Conservation (phyloP, 225 moss, liverwort and hornwort genomes). For the Takakia lepidozioides region DNA sequence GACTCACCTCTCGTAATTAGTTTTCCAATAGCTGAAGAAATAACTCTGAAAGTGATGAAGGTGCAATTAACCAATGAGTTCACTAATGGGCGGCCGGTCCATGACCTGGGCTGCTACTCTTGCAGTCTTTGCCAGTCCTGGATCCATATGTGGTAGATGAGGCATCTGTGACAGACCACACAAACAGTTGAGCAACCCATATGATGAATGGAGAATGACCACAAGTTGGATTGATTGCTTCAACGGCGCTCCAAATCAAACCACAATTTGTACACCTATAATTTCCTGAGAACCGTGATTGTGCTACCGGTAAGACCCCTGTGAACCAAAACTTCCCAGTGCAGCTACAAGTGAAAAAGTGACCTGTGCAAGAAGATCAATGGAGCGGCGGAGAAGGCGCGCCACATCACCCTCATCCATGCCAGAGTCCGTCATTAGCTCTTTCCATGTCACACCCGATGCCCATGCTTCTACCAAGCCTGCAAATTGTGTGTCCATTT, state of each 20-base stretch:
- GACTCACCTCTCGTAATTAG: no score
- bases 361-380: conserved; percentile 89
- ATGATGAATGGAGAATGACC: neutral
- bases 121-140: conserved; percentile 64
- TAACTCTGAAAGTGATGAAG: conserved; percentile 9
- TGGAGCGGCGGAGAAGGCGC: conserved; percentile 84
- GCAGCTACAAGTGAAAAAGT: no score
- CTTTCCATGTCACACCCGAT: conserved; percentile 94
- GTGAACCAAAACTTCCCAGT: no score
- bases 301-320: no score
- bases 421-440: conserved; percentile 80
- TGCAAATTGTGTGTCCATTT: conserved; percentile 76
- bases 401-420: conserved; percentile 98
- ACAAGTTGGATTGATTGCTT: conserved; percentile 1
- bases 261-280: neutral
- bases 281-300: conserved; percentile 1
- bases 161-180: conserved; percentile 50
- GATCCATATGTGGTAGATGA: conserved; percentile 72
- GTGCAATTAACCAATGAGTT: conserved; percentile 58
- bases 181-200: conserved; percentile 4
- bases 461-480: conserved; percentile 98
- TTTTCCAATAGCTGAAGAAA: no score
- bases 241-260: no score
- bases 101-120: conserved; percentile 70
- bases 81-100: conserved; percentile 96